Evolutionary conservation across 345 rosid species (phyloP), one percentile per base, ranked within the genome.

Genomic region (Citropsis articulata): DNA sequence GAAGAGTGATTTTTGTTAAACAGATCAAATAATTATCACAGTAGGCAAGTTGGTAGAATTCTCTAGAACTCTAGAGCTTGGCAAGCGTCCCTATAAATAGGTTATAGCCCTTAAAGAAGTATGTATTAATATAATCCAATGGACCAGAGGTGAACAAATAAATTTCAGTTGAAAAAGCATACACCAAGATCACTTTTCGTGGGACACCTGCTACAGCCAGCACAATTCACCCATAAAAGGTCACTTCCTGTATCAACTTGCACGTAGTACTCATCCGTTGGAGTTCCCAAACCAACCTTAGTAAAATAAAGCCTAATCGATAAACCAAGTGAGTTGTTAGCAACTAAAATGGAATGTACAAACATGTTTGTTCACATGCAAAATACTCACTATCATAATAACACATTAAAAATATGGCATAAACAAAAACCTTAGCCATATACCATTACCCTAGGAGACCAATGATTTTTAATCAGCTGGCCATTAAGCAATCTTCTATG

Each of bases 221-320:
- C 80, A 53, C 98, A 91, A 78, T 93, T 95, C 60, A 95, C 91
- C 99, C 99, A 95, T 7, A 95, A 84, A 81, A 90, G 84, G 84
- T 95, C 99, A 82, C 98, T 95, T 75, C 98, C 98, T 13, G 98
- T 93, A 66, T 95, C 98, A 70, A 95, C 92, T 87, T 95, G 99
- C 55, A 95, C 99, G 48, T 81, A 86, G 76, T 87, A 91, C 35
- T 93, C 96, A 79, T 86, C 86, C 66, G 98, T 68, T 38, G 99
- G 99, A 16, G 81, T 79, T 61, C 98, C 99, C 2, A 95, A 78
- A 65, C 88, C 89, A 80, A 93, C 87, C 82, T 80, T 86, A 7
- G 96, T 85, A 73, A 82, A 95, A 87, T 93, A 95, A 62, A 95
- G 89, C 85, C 99, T 95, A 75, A 82, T 38, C 69, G 71, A 78